These are phyloP conservation scores for Cymbidium sinense DNA, from an alignment of 106 monocot genomes.

Conservation along the genomic window DNA sequence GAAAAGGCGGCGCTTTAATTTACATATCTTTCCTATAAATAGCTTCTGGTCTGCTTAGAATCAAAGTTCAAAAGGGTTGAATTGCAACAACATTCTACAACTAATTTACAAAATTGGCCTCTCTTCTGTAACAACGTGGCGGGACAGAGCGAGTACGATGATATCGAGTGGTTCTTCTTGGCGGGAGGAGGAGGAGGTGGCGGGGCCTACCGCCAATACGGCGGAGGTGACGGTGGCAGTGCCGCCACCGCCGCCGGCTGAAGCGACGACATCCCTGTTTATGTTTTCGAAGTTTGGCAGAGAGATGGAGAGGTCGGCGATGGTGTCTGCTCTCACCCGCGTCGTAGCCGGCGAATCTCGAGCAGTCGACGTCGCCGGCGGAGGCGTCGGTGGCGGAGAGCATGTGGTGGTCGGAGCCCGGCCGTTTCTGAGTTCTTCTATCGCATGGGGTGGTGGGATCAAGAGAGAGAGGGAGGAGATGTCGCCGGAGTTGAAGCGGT, in stretches of 20 bases:
- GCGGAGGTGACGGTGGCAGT: neutral
- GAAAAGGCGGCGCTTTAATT: neutral
- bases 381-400: neutral
- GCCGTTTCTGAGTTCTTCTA: no score
- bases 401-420: neutral
- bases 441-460: neutral
- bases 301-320: neutral
- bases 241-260: neutral
- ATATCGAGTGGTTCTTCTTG: neutral
- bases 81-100: neutral
- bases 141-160: neutral
- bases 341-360: neutral
- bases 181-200: neutral
- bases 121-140: neutral
- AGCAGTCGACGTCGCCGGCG: no score
- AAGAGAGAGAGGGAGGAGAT: conserved; percentile 2
- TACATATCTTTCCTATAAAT: neutral
- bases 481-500: neutral
- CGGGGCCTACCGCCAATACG: neutral
- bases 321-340: neutral
- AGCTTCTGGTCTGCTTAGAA: neutral
- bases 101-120: neutral
- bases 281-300: neutral
- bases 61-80: neutral
- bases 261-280: neutral